These are phyloP conservation scores for Daedaleopsis sinensis DNA, from an alignment of 768 basidiomycete species.

Conservation along the genomic window DNA sequence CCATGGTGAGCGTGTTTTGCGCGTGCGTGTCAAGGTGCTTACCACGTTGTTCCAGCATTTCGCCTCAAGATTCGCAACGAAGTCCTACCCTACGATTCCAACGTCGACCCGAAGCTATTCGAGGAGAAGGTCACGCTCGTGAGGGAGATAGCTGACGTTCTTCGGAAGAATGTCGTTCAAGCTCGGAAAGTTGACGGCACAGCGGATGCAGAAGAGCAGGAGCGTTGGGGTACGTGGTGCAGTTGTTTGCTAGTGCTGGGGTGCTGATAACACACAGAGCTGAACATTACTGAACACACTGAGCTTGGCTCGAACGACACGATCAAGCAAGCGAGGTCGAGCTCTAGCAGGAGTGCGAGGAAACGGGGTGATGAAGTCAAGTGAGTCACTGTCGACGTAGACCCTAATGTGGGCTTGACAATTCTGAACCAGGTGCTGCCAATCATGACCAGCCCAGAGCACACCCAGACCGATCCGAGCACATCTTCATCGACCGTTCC, in stretches of 20 bases:
- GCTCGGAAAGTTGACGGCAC: conserved; percentile 51
- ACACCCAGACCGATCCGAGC: conserved; percentile 11
- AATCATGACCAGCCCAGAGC: conserved; percentile 31
- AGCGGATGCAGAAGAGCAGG: conserved; percentile 38
- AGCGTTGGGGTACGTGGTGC: conserved; percentile 58
- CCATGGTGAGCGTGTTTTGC: conserved; percentile 24
- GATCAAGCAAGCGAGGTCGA: conserved; percentile 63
- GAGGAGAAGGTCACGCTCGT: conserved; percentile 60
- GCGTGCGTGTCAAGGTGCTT: conserved; percentile 12
- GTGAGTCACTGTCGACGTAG: conserved; percentile 8
- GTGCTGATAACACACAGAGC: conserved; percentile 43
- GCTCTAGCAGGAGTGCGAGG: conserved; percentile 50
- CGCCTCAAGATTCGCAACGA: conserved; percentile 67
- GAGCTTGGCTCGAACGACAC: conserved; percentile 87
- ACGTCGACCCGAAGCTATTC: conserved; percentile 50
- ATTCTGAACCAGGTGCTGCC: conserved; percentile 28
- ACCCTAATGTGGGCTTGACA: conserved; percentile 12
- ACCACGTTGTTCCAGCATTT: conserved; percentile 56
- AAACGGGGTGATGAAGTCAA: conserved; percentile 34
- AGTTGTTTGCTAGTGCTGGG: background rate
- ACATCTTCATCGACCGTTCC: conserved; percentile 21
- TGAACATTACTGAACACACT: conserved; percentile 77
- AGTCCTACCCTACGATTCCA: conserved; percentile 43
- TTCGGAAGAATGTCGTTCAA: conserved; percentile 87
- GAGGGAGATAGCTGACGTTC: conserved; percentile 70